phyloP scores from a whole-genome alignment of 139 green algal genomes.

The Coccomyxa sp. region DNA sequence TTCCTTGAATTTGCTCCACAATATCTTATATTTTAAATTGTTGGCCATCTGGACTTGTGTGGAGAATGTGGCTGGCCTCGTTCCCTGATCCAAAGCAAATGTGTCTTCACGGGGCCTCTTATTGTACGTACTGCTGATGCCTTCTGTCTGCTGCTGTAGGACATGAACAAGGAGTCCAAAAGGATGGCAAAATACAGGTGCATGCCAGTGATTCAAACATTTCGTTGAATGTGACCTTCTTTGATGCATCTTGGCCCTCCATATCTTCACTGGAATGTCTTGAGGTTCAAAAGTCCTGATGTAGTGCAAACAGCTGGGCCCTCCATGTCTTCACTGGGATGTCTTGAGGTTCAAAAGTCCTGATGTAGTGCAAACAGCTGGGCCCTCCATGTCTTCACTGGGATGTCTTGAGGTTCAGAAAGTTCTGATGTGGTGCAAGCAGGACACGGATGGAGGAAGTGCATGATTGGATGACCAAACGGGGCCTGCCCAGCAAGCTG shows the following conservation, averaged over 20 bases:
- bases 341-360: too few species aligned
- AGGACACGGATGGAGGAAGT: constrained; percentile 17
- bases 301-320: neutral
- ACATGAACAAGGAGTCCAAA: constrained; percentile 17
- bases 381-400: too few species aligned
- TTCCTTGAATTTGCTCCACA: neutral
- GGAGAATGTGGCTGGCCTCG: neutral
- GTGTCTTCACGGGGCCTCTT: too few species aligned
- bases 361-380: neutral
- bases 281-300: too few species aligned
- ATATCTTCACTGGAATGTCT: too few species aligned
- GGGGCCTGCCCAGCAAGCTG: constrained; percentile 7
- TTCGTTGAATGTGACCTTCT: too few species aligned
- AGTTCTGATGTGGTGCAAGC: too few species aligned
- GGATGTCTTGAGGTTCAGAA: too few species aligned
- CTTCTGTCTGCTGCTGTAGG: neutral
- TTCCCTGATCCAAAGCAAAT: neutral
- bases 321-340: too few species aligned
- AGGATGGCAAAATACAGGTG: constrained; percentile 8
- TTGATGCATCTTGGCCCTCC: too few species aligned
- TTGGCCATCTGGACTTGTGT: neutral
- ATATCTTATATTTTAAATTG: neutral
- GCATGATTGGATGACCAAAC: constrained; percentile 17
- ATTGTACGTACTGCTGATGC: neutral
- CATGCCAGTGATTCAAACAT: too few species aligned